Percentiles rank a stretch among this genome's conserved stretches.
These are phyloP conservation scores for Coniochaeta prunicola DNA, from an alignment of 2,329 filamentous ascomycete genomes.

Conservation along the genomic window DNA sequence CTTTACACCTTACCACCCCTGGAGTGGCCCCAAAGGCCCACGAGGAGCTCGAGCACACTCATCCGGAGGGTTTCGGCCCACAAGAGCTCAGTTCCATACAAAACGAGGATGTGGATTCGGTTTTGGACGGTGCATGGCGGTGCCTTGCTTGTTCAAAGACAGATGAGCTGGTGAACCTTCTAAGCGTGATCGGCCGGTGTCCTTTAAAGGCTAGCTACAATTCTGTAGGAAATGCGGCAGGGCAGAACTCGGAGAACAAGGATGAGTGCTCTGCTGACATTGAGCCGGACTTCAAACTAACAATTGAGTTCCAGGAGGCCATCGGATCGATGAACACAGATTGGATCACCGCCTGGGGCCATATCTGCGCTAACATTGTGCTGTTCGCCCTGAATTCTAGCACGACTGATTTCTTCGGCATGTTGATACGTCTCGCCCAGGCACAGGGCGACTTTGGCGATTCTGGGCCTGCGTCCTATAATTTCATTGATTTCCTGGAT, in stretches of 20 bases:
- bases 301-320: constrained; percentile 30
- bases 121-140: not conserved
- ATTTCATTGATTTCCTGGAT: not conserved
- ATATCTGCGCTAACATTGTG: constrained; percentile 22
- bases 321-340: constrained; percentile 23
- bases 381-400: constrained; percentile 11
- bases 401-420: not conserved
- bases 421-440: not conserved
- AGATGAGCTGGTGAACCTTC: not conserved
- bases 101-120: not conserved
- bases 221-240: constrained; percentile 11
- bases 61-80: not conserved
- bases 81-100: not conserved
- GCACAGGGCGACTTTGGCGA: not conserved
- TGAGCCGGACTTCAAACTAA: constrained; percentile 1
- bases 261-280: not conserved
- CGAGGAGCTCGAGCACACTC: not conserved
- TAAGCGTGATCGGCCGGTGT: not conserved
- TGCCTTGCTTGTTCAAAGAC: constrained; percentile 9
- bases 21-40: not conserved
- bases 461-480: not conserved
- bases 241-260: not conserved
- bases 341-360: constrained; percentile 25
- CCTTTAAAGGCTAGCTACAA: constrained; percentile 15
- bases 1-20: not conserved